These are phyloP conservation scores for Fusarium sp. DNA, from an alignment of 2,329 filamentous ascomycete genomes.

Conservation along the genomic window DNA sequence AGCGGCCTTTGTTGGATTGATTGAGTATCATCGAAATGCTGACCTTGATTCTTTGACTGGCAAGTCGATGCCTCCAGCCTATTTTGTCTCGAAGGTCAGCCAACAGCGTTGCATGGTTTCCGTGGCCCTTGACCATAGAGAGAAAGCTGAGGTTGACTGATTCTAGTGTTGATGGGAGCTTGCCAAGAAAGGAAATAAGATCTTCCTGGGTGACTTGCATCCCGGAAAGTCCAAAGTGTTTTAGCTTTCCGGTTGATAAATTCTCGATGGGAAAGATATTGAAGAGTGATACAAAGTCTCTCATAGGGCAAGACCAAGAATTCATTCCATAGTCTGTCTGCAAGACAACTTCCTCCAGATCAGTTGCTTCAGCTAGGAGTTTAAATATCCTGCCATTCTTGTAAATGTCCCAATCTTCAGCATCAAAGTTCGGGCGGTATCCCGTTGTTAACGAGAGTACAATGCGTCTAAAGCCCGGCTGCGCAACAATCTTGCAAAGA, in stretches of 20 bases:
- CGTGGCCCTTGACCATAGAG: background rate
- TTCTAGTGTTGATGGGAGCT: background rate
- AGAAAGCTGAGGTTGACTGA: slow-evolving; percentile 23
- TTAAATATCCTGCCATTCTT: background rate
- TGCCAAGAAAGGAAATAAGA: slow-evolving; percentile 3
- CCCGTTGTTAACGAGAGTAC: background rate
- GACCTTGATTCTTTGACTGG: background rate
- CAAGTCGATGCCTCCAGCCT: slow-evolving; percentile 1
- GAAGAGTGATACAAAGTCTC: slow-evolving; percentile 1
- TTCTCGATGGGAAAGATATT: slow-evolving; percentile 1
- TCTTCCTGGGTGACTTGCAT: background rate
- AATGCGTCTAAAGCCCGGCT: background rate
- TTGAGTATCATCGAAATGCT: background rate
- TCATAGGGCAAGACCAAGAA: background rate
- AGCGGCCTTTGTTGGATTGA: background rate
- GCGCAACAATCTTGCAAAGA: background rate
- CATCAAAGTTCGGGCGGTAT: fast-evolving
- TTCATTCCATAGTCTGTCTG: background rate
- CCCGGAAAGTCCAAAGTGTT: slow-evolving; percentile 15
- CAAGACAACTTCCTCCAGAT: background rate
- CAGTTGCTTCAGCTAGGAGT: background rate
- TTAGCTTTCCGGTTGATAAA: background rate
- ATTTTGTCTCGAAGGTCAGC: slow-evolving; percentile 21
- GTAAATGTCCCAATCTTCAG: background rate
- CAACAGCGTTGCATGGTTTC: slow-evolving; percentile 4